Base-by-base conservation (phyloP, 2,329 filamentous ascomycete genomes). In the Cercospora sesami region DNA sequence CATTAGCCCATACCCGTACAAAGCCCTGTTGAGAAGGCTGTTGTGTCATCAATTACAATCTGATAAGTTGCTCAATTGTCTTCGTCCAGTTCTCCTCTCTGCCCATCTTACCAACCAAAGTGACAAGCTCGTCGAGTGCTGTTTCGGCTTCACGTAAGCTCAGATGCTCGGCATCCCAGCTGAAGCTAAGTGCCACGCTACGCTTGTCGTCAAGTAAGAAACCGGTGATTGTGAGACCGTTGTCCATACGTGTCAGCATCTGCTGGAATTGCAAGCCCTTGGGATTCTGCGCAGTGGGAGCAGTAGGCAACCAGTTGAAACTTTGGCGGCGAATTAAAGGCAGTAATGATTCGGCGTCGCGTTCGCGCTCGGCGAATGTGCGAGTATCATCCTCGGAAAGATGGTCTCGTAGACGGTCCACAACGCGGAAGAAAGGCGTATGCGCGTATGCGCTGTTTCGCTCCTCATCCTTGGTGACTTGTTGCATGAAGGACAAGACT, bases 221-320 rank as follows among this genome's bases (percentile, higher is more conserved):
- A 0, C 76, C 76, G 2, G 75, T 76, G 48, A 77, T 76, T 8
- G 75, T 78, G 64, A 77, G 65, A 1, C 76, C 75, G 53, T 78
- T 78, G 55, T 77, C 75, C 75, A 78, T 78, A 2, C 75, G 66
- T 14, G 75, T 75, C 67, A 76, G 67, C 75, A 76, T 75, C 69
- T 76, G 72, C 64, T 73, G 72, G 60, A 76, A 72, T 57, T 67
- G 68, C 30, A 77, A 64, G n/a, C 75, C 75, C 48, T 72, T 73
- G 12, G 72, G 68, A 64, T 74, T 71, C 64, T 74, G 71, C 4
- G 73, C 73, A 5, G 71, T 77, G 3, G 75, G 75, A 7, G 76
- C 71, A 14, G 73, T 75, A 16, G 76, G 75, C 31, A 78, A 68
- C 76, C 76, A 78, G 62, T 78, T 78, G 75, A 77, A 77, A 28